phyloP scores from a whole-genome alignment of 176 grass and related monocot genomes.

The Ampelocalamus luodianensis region DNA sequence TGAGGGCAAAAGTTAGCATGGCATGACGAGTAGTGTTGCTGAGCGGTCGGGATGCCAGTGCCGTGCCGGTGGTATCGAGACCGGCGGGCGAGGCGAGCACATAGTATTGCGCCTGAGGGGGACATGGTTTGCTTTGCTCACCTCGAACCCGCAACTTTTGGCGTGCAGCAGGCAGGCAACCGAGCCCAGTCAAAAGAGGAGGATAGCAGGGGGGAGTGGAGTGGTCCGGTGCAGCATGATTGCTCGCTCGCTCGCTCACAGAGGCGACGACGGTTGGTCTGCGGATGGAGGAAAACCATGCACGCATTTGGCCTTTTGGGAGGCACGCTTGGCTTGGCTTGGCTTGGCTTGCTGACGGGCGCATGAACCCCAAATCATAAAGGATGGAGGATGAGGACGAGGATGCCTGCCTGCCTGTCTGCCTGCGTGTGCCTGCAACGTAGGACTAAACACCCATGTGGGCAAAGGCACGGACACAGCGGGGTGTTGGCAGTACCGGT shows the following conservation, averaged over 20 bases:
- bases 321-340: background rate
- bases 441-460: background rate
- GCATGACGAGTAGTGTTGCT: background rate
- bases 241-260: background rate
- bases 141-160: background rate
- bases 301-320: background rate
- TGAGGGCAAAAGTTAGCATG: background rate
- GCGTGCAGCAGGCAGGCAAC: background rate
- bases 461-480: background rate
- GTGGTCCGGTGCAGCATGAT: background rate
- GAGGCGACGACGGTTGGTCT: background rate
- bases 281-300: background rate
- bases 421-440: no score
- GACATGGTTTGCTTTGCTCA: background rate
- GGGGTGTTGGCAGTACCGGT: background rate
- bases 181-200: background rate
- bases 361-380: background rate
- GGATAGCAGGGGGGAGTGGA: background rate
- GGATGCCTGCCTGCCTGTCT: no score
- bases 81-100: background rate
- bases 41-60: background rate
- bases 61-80: slow-evolving; percentile 18
- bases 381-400: background rate
- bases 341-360: background rate
- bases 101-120: background rate